Percentiles rank a stretch among this genome's conserved stretches.
Evolutionary conservation across 495 filamentous ascomycete genomes (phyloP).

Genomic region (Neurospora hispaniola): DNA sequence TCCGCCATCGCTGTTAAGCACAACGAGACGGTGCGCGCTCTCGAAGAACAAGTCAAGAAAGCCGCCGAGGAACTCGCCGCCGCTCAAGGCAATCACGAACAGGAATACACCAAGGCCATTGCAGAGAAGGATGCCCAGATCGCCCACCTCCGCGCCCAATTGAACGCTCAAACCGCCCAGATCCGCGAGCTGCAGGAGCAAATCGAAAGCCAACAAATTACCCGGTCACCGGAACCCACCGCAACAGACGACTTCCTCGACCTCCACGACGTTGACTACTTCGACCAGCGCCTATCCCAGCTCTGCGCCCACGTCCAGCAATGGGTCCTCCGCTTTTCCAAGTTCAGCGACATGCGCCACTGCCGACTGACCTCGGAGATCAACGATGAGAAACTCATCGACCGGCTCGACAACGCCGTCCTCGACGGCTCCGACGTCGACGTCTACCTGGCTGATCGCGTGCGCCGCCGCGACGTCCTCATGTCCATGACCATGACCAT

Average conservation of each 20-base stretch:
- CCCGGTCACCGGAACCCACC: conserved; percentile 2
- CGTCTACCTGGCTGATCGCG: conserved; percentile 71
- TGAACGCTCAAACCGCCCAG: conserved; percentile 66
- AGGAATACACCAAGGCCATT: conserved; percentile 47
- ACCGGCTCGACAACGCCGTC: conserved; percentile 84
- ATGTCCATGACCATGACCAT: conserved; percentile 97
- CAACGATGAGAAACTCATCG: conserved; percentile 77
- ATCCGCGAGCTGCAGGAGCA: conserved; percentile 75
- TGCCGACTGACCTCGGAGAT: conserved; percentile 74
- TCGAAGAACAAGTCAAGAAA: conserved; percentile 51
- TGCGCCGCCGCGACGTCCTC: conserved; percentile 80
- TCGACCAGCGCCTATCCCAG: conserved; percentile 85
- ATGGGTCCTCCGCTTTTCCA: conserved; percentile 94
- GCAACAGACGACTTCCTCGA: conserved; percentile 62
- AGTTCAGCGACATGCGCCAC: conserved; percentile 79
- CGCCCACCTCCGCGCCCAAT: conserved; percentile 59
- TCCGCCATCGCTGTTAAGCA: conserved; percentile 63
- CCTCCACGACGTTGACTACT: conserved; percentile 83
- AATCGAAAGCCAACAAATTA: conserved; percentile 38
- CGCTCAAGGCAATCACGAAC: conserved; percentile 45
- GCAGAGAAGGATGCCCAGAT: conserved; percentile 77
- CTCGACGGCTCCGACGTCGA: conserved; percentile 90
- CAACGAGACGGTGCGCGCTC: conserved; percentile 46
- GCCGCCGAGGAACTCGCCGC: conserved; percentile 51
- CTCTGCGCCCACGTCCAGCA: conserved; percentile 89